These are phyloP conservation scores for Talaromyces stipitatus DNA, from an alignment of 495 filamentous ascomycete genomes.

Conservation along the genomic window DNA sequence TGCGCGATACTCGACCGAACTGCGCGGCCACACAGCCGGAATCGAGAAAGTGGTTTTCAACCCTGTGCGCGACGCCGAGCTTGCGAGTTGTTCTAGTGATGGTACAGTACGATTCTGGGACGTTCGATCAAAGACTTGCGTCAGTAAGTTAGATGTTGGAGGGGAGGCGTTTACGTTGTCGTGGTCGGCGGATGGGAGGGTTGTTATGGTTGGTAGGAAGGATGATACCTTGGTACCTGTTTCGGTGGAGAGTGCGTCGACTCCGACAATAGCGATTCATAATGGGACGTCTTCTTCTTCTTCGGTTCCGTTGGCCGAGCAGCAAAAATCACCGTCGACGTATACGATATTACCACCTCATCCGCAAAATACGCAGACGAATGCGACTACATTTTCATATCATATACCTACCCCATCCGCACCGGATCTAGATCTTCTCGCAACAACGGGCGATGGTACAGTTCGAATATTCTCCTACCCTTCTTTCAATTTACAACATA, in stretches of 20 bases:
- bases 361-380: conserved; percentile 68
- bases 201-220: conserved; percentile 79
- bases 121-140: conserved; percentile 69
- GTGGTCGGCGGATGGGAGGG: conserved; percentile 82
- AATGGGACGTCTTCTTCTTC: conserved; percentile 6
- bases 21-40: conserved; percentile 66
- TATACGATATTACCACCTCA: conserved; percentile 50
- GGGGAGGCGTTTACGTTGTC: conserved; percentile 76
- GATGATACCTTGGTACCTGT: conserved; percentile 65
- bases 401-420: conserved; percentile 29
- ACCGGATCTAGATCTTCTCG: conserved; percentile 50
- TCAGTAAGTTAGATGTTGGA: conserved; percentile 72
- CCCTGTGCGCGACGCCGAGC: conserved; percentile 76
- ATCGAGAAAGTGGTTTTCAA: conserved; percentile 90
- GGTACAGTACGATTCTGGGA: conserved; percentile 92
- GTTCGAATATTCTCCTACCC: conserved; percentile 71
- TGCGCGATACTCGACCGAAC: conserved; percentile 74
- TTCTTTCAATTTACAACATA: conserved; percentile 43
- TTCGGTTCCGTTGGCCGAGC: background rate
- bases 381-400: conserved; percentile 77
- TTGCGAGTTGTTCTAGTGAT: conserved; percentile 79
- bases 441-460: conserved; percentile 75
- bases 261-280: conserved; percentile 22
- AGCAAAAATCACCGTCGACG: conserved; percentile 13
- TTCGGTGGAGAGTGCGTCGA: conserved; percentile 37